Base-by-base conservation (phyloP, 495 filamentous ascomycete genomes). In the Lasiosphaeria hispida region DNA sequence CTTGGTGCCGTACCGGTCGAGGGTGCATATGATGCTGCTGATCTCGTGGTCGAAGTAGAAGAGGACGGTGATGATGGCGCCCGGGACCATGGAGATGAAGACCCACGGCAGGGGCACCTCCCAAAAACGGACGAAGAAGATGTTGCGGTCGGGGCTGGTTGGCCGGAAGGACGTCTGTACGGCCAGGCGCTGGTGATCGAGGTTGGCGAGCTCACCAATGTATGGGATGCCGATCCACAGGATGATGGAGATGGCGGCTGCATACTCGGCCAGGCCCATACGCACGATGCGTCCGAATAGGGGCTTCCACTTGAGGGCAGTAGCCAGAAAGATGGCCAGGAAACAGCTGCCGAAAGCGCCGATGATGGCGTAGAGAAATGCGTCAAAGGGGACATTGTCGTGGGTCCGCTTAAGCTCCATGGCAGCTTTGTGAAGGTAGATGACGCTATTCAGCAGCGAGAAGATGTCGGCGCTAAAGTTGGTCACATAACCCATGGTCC, bases 1-100 rank as follows among this genome's bases (percentile, higher is more conserved):
- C 41, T 72, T 74, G 2, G 83, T 83, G 5, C 86, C 85, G 64
- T 89, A 88, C 14, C 84, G 80, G 15, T 83, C 78, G 53, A 87
- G 79, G 0, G 86, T 89, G 63, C 85, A 87, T 48, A 88, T 88
- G 53, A 89, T 89, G n/a, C 84, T 88, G 63, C 83, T 87, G 19
- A 89, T 84, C 62, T 89, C 86, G 52, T 88, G 87, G 55, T 89
- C 86, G 61, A 89, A 89, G 72, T 87, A 89, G 74, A 88, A 89
- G 0, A 89, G 77, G 0, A 84, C 73, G 1, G 85, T 89, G 55
- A 89, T 86, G 59, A 89, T 87, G 13, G 82, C 63, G 0, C 86
- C 86, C 0, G 85, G 85, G 2, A 88, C 69, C 7, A 88, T 81
- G 40, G 87, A 81, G 34, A 77, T 79, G 63, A 88, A 83, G 5